Evolutionary conservation across 371 early-diverging fungal genomes (phyloP), one percentile per base, ranked within the genome.

Genomic region (Rhizopus sp.): DNA sequence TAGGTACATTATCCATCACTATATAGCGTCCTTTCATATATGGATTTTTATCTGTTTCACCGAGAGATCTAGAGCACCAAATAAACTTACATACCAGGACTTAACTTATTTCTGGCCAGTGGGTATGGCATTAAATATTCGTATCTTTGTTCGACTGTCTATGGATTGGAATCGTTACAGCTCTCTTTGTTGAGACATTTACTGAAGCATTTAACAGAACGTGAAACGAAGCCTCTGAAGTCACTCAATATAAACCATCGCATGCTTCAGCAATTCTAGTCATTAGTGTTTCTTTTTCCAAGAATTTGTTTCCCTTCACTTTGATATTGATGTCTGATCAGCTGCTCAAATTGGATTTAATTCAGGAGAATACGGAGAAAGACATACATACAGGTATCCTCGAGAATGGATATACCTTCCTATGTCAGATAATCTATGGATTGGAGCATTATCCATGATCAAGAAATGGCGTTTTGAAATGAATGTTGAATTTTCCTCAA

Each of bases 361-460:
- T 23, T 63, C 55, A 7, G 51, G 59, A n/a, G 51, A 63, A 17
- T 34, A 49, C 13, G 54, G 44, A 39, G 59, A 58, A 38, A 68
- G 57, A 34, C 50, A 59, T 29, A 59, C 32, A 39, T 55, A 65
- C 7, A 23, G 48, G 53, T 60, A 65, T 44, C 53, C 61, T 45
- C 61, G 42, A 57, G 23, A 50, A 49, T 57, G 42, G 23, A 62
- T 55, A 53, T 58, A 40, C 34, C 40, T 58, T 16, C 39, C 12
- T 31, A 59, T 64, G 16, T 59, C 60, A 12, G 38, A 54, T 35
- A 50, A 31, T 45, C 59, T 34, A 42, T 55, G 53, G 15, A 53
- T 53, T 13, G 39, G 50, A 2, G 15, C 47, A 53, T 53, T 47
- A 31, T 38, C 48, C 39, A 40, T 53, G 38, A 52, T 16, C 10